Percentiles rank a stretch among this genome's conserved stretches.
phyloP scores from a whole-genome alignment of 768 basidiomycete genomes.

The Trametes villosa region DNA sequence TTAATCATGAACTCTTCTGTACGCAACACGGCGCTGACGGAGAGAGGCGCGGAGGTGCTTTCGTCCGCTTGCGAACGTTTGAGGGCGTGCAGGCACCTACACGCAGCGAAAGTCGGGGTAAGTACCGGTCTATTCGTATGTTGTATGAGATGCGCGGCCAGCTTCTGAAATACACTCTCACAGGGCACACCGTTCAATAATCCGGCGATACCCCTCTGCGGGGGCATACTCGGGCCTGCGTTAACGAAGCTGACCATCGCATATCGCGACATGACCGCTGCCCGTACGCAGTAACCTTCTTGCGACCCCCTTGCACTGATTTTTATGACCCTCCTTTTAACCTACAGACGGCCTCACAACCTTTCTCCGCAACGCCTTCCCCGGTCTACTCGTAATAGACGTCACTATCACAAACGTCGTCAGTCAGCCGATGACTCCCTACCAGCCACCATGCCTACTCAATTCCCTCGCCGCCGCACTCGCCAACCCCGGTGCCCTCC shows the following conservation, averaged over 20 bases:
- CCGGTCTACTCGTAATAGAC: background rate
- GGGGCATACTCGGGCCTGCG: background rate
- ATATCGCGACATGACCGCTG: background rate
- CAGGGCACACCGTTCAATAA: background rate
- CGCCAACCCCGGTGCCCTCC: background rate
- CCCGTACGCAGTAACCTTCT: background rate
- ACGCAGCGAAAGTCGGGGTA: background rate
- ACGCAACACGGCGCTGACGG: no score
- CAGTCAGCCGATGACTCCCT: background rate
- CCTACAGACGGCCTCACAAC: background rate
- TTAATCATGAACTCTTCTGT: background rate
- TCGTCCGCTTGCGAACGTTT: background rate
- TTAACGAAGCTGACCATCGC: background rate
- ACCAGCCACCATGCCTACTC: background rate
- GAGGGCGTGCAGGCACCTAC: background rate
- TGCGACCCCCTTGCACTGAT: background rate
- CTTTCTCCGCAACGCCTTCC: background rate
- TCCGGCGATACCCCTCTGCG: background rate
- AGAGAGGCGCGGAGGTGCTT: background rate
- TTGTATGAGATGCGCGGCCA: background rate
- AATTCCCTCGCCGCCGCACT: background rate
- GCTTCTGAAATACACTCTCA: background rate
- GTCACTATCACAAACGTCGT: background rate
- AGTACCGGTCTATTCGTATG: background rate
- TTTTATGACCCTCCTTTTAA: background rate